phyloP scores from a whole-genome alignment of 768 basidiomycete genomes.

The Boletus coccyginus region DNA sequence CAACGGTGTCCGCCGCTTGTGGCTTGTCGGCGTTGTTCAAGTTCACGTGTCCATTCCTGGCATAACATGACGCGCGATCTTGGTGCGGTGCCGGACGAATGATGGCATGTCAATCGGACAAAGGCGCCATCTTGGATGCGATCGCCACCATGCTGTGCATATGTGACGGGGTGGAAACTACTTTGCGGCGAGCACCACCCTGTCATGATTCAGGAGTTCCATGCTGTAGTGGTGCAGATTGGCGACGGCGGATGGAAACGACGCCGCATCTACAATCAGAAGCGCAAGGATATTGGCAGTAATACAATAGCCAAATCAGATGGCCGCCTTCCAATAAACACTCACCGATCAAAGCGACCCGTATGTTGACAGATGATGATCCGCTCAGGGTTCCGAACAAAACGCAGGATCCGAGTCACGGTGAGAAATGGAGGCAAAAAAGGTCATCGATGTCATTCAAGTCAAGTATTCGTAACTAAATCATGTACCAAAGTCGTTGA shows the following conservation, averaged over 20 bases:
- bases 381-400: slow-evolving; percentile 3
- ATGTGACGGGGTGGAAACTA: slow-evolving; percentile 3
- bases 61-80: neutral
- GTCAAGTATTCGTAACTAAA: slow-evolving; percentile 20
- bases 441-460: slow-evolving; percentile 25
- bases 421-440: slow-evolving; percentile 11
- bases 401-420: neutral
- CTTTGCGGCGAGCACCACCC: neutral
- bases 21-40: neutral
- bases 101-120: neutral
- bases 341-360: slow-evolving; percentile 3
- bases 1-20: neutral
- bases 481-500: slow-evolving; percentile 23
- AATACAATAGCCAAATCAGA: neutral
- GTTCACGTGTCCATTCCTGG: neutral
- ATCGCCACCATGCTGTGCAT: neutral
- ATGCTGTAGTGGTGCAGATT: neutral
- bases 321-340: neutral
- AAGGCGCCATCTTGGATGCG: neutral
- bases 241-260: neutral
- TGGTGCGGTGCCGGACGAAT: slow-evolving; percentile 2
- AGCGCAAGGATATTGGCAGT: neutral
- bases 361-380: slow-evolving; percentile 3
- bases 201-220: neutral
- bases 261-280: neutral